Evolutionary conservation across 2,329 filamentous ascomycete genomes (phyloP), one percentile per base, ranked within the genome.

Genomic region (Stromatinia cepivora): DNA sequence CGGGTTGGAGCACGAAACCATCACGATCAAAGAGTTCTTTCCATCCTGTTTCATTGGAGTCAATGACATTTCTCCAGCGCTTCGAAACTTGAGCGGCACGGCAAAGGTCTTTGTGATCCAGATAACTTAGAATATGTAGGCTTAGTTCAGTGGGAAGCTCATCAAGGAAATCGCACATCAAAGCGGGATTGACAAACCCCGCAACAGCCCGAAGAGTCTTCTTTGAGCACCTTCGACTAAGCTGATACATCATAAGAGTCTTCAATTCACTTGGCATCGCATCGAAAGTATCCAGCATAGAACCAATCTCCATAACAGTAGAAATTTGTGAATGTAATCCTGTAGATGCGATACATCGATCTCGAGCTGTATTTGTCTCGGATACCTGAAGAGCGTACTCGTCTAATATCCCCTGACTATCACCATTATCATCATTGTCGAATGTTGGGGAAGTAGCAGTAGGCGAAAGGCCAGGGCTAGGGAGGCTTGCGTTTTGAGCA

Each of bases 191-290:
- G 73, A 99, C 94, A 20, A 93, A 89, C 73, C 93, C 90, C 48
- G 94, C 93, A 68, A 99, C 90, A 67, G 97, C 90, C 76, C 95
- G 93, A 7, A 99, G 84, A 0, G 94, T 97, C 54, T 93, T 90
- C 74, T 96, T 91, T 8, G 93, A 88, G 77, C 94, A 98, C 59
- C 95, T 87, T 69, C 92, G 90, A 36, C 99, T 85, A 68, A 99
- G 88, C 78, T 99, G 94, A 78, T 96, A 98, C 89, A 99, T 97
- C 81, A 99, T 90, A 78, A 97, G 97, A 0, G 91, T 92, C 81
- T 99, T 95, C 86, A 99, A 89, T 76, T 95, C 91, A 57, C 92
- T 88, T 2, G 94, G 93, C 85, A 99, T 91, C 9, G 91, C 87
- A 78, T 98, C 94, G 76, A 98, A 99, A 3, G 90, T 89, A 75